A percentile compares a stretch with the other conserved stretches of the same genome.
Evolutionary conservation across 345 rosid genomes (phyloP).

Genomic region (Clarkia xantiana): DNA sequence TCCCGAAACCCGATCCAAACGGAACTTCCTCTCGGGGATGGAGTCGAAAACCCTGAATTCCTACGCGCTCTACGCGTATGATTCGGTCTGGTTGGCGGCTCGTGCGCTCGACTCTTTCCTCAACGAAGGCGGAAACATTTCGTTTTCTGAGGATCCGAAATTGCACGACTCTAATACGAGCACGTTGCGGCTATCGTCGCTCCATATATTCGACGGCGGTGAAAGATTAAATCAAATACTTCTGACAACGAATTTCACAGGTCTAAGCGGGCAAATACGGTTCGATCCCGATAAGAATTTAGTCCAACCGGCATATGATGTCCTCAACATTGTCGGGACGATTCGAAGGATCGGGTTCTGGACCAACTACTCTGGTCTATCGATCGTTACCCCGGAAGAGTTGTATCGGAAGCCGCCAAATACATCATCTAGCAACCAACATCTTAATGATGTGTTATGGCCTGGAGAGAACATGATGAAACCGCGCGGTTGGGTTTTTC

Average conservation of each 20-base stretch:
- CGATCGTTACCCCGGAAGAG: slow-evolving; percentile 45
- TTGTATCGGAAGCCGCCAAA: slow-evolving; percentile 42
- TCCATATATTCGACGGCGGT: slow-evolving; percentile 59
- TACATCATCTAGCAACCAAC: slow-evolving; percentile 31
- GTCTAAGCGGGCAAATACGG: slow-evolving; percentile 48
- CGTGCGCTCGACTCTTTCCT: slow-evolving; percentile 55
- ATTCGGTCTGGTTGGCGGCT: slow-evolving; percentile 88
- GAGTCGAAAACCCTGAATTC: slow-evolving; percentile 35
- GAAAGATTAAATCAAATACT: slow-evolving; percentile 44
- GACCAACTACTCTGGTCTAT: slow-evolving; percentile 69
- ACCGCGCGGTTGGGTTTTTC: slow-evolving; percentile 91
- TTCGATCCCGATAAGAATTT: slow-evolving; percentile 48
- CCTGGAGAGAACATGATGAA: slow-evolving; percentile 46
- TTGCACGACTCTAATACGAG: slow-evolving; percentile 32
- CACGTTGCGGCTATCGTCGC: slow-evolving; percentile 37
- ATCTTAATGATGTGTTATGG: slow-evolving; percentile 55
- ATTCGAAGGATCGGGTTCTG: slow-evolving; percentile 77
- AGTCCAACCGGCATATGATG: slow-evolving; percentile 53
- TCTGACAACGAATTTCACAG: slow-evolving; percentile 49
- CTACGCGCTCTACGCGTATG: slow-evolving; percentile 78
- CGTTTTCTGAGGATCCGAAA: slow-evolving; percentile 55
- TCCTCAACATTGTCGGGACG: slow-evolving; percentile 57
- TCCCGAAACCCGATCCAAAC: slow-evolving; percentile 47
- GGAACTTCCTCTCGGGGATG: slow-evolving; percentile 37
- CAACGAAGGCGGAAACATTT: slow-evolving; percentile 40